phyloP scores from a whole-genome alignment of 1,284 basidiomycete species.

The Rhodotorula glutinis region DNA sequence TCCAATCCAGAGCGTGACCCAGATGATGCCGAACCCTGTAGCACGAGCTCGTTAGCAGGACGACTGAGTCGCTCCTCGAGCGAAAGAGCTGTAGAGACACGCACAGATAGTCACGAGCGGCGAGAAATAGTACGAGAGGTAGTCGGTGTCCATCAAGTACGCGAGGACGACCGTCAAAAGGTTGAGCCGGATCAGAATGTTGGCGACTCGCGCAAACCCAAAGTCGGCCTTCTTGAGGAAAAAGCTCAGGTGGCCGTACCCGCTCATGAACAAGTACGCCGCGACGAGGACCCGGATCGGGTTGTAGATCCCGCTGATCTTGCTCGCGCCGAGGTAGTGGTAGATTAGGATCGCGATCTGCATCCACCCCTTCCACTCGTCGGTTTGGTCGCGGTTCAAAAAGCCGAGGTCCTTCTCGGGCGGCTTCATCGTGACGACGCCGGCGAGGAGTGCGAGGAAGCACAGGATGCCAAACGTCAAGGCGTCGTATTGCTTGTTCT shows the following conservation, averaged over 20 bases:
- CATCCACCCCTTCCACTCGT: constrained; percentile 91
- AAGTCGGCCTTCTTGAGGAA: constrained; percentile 84
- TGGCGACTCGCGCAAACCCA: constrained; percentile 63
- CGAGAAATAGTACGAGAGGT: constrained; percentile 55
- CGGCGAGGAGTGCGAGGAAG: constrained; percentile 58
- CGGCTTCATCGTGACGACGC: constrained; percentile 63
- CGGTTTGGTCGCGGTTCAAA: constrained; percentile 82
- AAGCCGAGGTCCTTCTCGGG: constrained; percentile 78
- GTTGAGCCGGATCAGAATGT: constrained; percentile 78
- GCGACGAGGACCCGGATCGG: constrained; percentile 81
- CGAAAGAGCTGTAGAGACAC: not conserved
- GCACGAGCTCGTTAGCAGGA: not conserved
- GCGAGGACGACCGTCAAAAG: constrained; percentile 73
- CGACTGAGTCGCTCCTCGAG: too few species aligned
- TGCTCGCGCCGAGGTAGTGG: constrained; percentile 81
- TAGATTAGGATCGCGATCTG: constrained; percentile 84
- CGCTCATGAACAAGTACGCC: constrained; percentile 69
- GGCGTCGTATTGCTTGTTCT: constrained; percentile 74
- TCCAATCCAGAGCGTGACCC: constrained; percentile 69
- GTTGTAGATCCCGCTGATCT: constrained; percentile 84
- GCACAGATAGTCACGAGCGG: constrained; percentile 50
- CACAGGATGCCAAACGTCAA: constrained; percentile 64
- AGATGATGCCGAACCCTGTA: constrained; percentile 73
- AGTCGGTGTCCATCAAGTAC: constrained; percentile 86
- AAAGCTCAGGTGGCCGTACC: constrained; percentile 53